phyloP scores from a whole-genome alignment of 306 rosid species.

The Hylodesmum podocarpum region DNA sequence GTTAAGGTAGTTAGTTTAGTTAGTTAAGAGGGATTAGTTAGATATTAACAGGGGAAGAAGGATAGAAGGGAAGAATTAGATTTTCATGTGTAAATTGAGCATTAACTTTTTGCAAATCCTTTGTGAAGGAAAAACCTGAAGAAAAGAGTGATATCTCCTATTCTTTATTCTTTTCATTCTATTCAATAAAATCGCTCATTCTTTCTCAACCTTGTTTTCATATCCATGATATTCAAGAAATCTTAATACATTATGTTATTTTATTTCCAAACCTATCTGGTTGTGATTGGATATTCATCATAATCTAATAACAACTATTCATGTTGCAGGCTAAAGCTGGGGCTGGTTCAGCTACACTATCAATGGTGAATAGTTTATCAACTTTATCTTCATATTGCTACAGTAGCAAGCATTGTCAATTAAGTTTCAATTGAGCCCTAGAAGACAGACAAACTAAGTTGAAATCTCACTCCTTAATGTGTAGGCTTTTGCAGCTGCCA shows the following conservation, averaged over 20 bases:
- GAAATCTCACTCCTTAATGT: conserved; percentile 4
- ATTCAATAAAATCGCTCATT: too few species aligned
- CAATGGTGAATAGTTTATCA: conserved; percentile 61
- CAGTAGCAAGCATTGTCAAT: neutral
- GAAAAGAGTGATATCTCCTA: too few species aligned
- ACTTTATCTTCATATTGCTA: neutral
- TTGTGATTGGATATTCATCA: conserved; percentile 10
- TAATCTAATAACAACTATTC: conserved; percentile 21
- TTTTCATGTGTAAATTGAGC: too few species aligned
- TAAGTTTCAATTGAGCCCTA: neutral
- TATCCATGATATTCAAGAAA: neutral
- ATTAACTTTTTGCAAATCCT: too few species aligned
- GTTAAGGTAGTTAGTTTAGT: too few species aligned
- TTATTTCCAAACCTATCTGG: neutral
- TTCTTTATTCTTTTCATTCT: too few species aligned
- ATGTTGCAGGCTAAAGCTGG: conserved; percentile 91
- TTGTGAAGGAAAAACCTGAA: too few species aligned
- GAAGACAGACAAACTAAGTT: neutral
- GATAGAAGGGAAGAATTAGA: too few species aligned
- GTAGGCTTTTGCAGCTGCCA: conserved; percentile 95
- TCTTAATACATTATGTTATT: neutral
- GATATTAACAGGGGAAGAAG: too few species aligned
- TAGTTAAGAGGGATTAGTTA: too few species aligned
- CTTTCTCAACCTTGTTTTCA: neutral
- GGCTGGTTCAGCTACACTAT: conserved; percentile 92